Evolutionary conservation across 2,329 filamentous ascomycete species (phyloP), one percentile per base, ranked within the genome.

Genomic region (Tolypocladium pustulatum): DNA sequence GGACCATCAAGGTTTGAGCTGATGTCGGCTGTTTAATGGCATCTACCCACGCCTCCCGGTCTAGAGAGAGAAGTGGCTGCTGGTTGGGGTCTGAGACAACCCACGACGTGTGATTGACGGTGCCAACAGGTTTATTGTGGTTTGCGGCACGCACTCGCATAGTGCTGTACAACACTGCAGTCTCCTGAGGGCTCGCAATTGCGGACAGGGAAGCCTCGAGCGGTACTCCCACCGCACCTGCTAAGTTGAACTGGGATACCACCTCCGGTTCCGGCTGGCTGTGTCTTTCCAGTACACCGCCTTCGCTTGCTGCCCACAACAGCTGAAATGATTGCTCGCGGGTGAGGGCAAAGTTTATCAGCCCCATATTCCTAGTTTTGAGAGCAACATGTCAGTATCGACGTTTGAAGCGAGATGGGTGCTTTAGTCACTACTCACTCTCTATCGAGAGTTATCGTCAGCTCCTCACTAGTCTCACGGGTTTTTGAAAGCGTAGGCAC

Each of bases 71-170:
- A 9, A 66, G 57, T 2, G 65, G 65, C 30, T 41, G 54, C 25
- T 58, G 51, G 4, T 34, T 41, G 5, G 63, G 37, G 10, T 61
- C 46, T 2, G 57, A 49, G 22, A 56, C 57, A 2, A 63, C 41
- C 62, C 63, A 66, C 3, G 64, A 66, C 0, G 61, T 65, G 51
- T 63, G 64, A 36, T 65, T 66, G 20, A 66, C 57, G 8, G 61
- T 61, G 22, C 61, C 65, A 52, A 64, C 64, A 4, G 65, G 65
- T 25, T 58, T 60, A 34, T 65, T 63, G 46, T 66, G 58, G 32
- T 61, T 61, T 2, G 60, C 60, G 8, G 60, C 61, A 17, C 62
- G 62, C n/a, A 64, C 59, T 12, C 57, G 58, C 51, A 66, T 60
- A 36, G 60, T 62, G 12, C 61, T 61, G 25, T 66, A 66, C 2